A percentile compares a stretch with the other conserved stretches of the same genome.
phyloP scores from a whole-genome alignment of 768 basidiomycete species.

The Heimioporus sp. region DNA sequence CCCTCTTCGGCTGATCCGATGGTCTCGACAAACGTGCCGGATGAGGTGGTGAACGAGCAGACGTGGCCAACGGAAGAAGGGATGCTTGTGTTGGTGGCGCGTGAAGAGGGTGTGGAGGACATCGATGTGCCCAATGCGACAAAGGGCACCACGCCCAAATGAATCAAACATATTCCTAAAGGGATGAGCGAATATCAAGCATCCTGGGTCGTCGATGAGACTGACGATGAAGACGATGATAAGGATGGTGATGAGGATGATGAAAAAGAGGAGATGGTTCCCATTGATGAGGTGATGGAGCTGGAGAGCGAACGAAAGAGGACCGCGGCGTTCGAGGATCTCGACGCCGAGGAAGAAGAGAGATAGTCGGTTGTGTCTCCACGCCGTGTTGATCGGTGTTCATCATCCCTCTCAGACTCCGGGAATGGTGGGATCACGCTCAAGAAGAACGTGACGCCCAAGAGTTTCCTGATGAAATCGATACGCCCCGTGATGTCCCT shows the following conservation, averaged over 20 bases:
- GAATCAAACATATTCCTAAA: slow-evolving; percentile 83
- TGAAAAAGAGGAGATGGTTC: slow-evolving; percentile 65
- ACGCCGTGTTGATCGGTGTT: neutral
- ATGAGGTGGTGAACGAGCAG: slow-evolving; percentile 91
- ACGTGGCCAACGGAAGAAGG: slow-evolving; percentile 99
- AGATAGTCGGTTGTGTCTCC: slow-evolving; percentile 59
- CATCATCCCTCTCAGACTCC: slow-evolving; percentile 45
- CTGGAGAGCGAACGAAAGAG: slow-evolving; percentile 55
- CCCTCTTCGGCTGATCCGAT: slow-evolving; percentile 76
- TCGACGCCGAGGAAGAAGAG: slow-evolving; percentile 82
- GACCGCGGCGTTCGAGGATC: slow-evolving; percentile 66
- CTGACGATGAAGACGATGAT: slow-evolving; percentile 58
- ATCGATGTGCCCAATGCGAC: slow-evolving; percentile 57
- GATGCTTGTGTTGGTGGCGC: slow-evolving; percentile 49
- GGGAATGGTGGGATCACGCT: slow-evolving; percentile 65
- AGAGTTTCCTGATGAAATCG: slow-evolving; percentile 94
- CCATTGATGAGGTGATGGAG: slow-evolving; percentile 51
- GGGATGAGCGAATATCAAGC: slow-evolving; percentile 98
- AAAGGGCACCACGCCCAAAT: slow-evolving; percentile 73
- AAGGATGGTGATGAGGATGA: slow-evolving; percentile 42
- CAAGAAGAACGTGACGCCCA: slow-evolving; percentile 79
- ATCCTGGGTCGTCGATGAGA: slow-evolving; percentile 91
- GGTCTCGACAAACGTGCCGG: slow-evolving; percentile 82
- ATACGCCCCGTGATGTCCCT: slow-evolving; percentile 83
- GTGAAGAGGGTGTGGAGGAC: slow-evolving; percentile 15